These are phyloP conservation scores for Sistotremastrum niveocremeum DNA, from an alignment of 768 basidiomycete species.

Conservation along the genomic window DNA sequence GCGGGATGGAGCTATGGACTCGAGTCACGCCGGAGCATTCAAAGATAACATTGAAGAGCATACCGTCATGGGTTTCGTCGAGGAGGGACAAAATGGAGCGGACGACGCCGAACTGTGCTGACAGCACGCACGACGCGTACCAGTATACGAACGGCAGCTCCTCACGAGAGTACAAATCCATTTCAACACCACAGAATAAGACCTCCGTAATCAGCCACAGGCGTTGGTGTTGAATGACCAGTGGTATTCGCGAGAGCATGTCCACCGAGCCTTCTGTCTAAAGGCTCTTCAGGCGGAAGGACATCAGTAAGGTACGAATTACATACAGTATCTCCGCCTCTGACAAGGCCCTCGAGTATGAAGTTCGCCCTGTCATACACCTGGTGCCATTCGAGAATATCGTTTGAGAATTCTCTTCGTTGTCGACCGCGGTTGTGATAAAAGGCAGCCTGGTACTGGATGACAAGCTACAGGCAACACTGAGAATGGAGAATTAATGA, in stretches of 20 bases:
- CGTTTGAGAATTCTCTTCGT: slow-evolving; percentile 4
- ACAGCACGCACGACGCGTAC: slow-evolving; percentile 47
- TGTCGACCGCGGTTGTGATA: slow-evolving; percentile 9
- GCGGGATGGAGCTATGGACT: neutral
- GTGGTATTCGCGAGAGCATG: slow-evolving; percentile 29
- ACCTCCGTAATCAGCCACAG: slow-evolving; percentile 51
- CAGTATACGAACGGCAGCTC: slow-evolving; percentile 70
- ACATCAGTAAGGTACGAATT: neutral
- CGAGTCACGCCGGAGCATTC: neutral
- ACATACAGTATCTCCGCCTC: no score
- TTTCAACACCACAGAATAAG: slow-evolving; percentile 60
- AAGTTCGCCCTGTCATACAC: neutral
- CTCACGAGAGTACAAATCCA: slow-evolving; percentile 54
- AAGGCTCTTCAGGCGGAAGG: neutral
- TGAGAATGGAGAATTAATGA: neutral
- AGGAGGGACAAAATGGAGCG: no score
- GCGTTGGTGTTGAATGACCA: slow-evolving; percentile 42
- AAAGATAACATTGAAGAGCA: no score
- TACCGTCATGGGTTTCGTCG: no score
- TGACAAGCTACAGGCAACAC: neutral
- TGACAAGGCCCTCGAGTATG: no score
- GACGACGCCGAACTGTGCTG: slow-evolving; percentile 23
- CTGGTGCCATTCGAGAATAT: slow-evolving; percentile 6
- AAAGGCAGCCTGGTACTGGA: slow-evolving; percentile 7
- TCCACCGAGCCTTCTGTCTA: slow-evolving; percentile 11